Evolutionary conservation across 192 early-diverging fungal genomes (phyloP), one percentile per base, ranked within the genome.

Genomic region (Entomortierella lignicola): DNA sequence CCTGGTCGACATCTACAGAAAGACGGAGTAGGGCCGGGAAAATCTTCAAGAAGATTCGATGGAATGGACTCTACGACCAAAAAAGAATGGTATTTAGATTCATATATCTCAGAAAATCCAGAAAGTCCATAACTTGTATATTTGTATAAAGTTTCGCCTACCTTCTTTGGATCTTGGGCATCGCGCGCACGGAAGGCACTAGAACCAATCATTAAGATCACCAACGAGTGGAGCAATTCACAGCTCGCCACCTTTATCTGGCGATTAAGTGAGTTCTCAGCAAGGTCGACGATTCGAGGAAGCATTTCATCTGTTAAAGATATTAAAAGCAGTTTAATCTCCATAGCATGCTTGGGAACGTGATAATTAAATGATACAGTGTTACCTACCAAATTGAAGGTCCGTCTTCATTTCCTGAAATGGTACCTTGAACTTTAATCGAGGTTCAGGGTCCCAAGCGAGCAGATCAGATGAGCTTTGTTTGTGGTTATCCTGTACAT

Each of bases 181-280:
- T 82, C 85, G 0, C 84, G 77, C 44, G 85, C 82, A 25, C 82
- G 75, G 62, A 85, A 85, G 10, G 89, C 90, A 67, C 82, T 89
- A 31, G 85, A 85, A 1, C 93, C 93, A 41, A 95, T 84, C 92
- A 95, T 95, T 11, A 92, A 29, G n/a, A 95, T 72, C 10, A 91
- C 73, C 8, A 91, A 53, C 15, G 91, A 87, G 60, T 95, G 93
- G 11, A 95, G 66, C 1, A 94, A 69, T 66, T 95, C 93, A 44
- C 91, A 87, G 10, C 90, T 90, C 18, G 90, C 90, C 0, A 92
- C 82, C 74, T 94, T 94, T n/a, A 89, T 87, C 71, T 93, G 86
- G 17, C 93, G 72, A 50, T 93, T 90, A 1, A 91, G 83, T 10
- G 93, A 92, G 57, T 81, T 83, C 67, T 95, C 92, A 0, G 93